These are phyloP conservation scores for Candida khao-thaluensis DNA, from an alignment of 805 yeast species.

Conservation along the genomic window DNA sequence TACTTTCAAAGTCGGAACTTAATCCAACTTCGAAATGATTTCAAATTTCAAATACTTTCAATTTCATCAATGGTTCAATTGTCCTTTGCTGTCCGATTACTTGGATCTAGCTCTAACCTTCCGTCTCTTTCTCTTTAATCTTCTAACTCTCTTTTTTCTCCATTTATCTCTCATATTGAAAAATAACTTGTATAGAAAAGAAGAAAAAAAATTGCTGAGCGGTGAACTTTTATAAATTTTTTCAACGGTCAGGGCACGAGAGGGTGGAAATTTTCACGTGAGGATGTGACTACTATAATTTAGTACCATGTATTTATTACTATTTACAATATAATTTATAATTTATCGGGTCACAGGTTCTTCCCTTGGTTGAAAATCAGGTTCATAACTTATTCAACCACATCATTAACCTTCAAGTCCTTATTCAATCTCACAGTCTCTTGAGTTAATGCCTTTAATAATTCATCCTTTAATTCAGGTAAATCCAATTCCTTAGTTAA, in stretches of 20 bases:
- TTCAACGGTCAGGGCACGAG: conserved; percentile 2
- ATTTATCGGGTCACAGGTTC: too few relatives aligned
- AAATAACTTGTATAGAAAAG: conserved; percentile 26
- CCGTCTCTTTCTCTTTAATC: conserved; percentile 99
- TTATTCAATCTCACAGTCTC: conserved; percentile 38
- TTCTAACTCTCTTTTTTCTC: conserved; percentile 99
- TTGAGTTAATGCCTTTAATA: conserved; percentile 54
- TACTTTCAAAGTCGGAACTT: not conserved
- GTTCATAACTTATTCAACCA: too few relatives aligned
- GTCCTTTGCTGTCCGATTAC: conserved; percentile 56
- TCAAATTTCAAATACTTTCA: conserved; percentile 1
- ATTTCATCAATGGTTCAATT: conserved; percentile 4
- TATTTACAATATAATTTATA: too few relatives aligned
- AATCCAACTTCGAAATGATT: too few relatives aligned
- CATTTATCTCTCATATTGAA: conserved; percentile 89
- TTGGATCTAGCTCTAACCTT: conserved; percentile 99
- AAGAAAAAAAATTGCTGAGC: conserved; percentile 16
- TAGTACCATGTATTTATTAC: too few relatives aligned
- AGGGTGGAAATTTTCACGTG: conserved; percentile 7
- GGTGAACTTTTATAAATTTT: conserved; percentile 8
- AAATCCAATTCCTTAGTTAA: conserved; percentile 47
- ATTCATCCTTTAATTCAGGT: conserved; percentile 41
- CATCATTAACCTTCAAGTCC: conserved; percentile 18
- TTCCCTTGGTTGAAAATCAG: too few relatives aligned
- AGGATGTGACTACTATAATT: conserved; percentile 6